Evolutionary conservation across 495 filamentous ascomycete genomes (phyloP).

Genomic region (Patellaria atrata): DNA sequence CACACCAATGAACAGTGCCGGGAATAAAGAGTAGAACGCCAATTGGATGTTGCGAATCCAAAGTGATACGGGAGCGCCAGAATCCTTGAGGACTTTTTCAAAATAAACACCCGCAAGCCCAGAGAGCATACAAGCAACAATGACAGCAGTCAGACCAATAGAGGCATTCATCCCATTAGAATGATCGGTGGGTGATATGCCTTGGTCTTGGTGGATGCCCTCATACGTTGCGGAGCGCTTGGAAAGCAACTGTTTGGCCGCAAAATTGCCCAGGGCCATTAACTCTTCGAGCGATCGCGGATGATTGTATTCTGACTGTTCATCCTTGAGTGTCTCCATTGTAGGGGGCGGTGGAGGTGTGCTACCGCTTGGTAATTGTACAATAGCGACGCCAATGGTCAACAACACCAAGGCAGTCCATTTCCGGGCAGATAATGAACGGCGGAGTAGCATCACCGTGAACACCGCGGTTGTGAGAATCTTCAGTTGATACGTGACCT

Average conservation of each 20-base stretch:
- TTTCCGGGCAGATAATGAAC: constrained; percentile 51
- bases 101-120: constrained; percentile 83
- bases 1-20: constrained; percentile 73
- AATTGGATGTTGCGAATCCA: constrained; percentile 94
- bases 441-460: constrained; percentile 58
- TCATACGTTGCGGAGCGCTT: constrained; percentile 90
- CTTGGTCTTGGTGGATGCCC: constrained; percentile 72
- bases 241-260: constrained; percentile 34
- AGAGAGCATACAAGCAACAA: constrained; percentile 62
- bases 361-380: constrained; percentile 53
- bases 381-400: constrained; percentile 69
- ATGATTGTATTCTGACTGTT: constrained; percentile 43
- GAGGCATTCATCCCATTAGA: constrained; percentile 67
- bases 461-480: constrained; percentile 86
- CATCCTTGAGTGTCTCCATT: constrained; percentile 24
- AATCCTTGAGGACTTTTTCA: constrained; percentile 86
- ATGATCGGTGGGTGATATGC: too few relatives aligned
- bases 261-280: constrained; percentile 33
- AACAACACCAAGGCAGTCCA: constrained; percentile 75
- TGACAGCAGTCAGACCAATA: constrained; percentile 63
- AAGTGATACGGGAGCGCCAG: constrained; percentile 46
- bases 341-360: constrained; percentile 12
- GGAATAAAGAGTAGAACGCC: constrained; percentile 80
- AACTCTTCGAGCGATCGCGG: constrained; percentile 56
- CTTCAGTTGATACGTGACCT: constrained; percentile 86